Conservation (phyloP, 208 protist genomes). For the Acanthamoeba lenticulata region DNA sequence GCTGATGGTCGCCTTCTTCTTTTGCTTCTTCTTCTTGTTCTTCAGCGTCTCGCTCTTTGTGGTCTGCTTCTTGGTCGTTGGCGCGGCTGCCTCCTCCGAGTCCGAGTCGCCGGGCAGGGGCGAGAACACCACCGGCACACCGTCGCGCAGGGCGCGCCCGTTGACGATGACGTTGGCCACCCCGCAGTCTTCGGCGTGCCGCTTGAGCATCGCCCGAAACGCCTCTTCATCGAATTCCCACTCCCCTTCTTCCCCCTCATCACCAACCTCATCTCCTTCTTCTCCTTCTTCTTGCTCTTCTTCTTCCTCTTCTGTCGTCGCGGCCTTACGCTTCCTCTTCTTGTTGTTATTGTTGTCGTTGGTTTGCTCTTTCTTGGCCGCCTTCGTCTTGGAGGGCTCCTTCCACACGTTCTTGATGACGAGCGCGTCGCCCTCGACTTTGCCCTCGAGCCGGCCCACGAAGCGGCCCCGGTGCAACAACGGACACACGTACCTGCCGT, state of each 20-base stretch:
- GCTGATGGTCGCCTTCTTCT: not conserved
- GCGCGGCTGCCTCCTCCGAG: no score
- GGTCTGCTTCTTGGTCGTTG: no score
- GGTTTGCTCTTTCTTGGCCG: not conserved
- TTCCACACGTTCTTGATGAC: conserved; percentile 29
- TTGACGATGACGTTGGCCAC: not conserved
- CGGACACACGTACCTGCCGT: not conserved
- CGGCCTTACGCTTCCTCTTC: not conserved
- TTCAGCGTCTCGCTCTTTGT: not conserved
- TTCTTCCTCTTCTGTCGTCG: not conserved
- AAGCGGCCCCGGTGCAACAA: not conserved
- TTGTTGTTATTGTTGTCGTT: not conserved
- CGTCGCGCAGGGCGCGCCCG: not conserved
- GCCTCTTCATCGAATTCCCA: conserved; percentile 1
- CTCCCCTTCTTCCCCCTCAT: not conserved
- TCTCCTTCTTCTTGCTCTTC: not conserved
- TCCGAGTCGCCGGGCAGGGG: not conserved
- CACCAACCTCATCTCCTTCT: no score
- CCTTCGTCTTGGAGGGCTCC: not conserved
- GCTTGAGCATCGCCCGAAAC: not conserved
- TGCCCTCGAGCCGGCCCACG: not conserved
- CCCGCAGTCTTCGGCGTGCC: not conserved
- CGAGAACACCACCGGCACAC: not conserved
- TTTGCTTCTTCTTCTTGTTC: not conserved
- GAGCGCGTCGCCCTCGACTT: not conserved